phyloP scores from a whole-genome alignment of 768 basidiomycete genomes.

The Leucosporidium creatinivorum region DNA sequence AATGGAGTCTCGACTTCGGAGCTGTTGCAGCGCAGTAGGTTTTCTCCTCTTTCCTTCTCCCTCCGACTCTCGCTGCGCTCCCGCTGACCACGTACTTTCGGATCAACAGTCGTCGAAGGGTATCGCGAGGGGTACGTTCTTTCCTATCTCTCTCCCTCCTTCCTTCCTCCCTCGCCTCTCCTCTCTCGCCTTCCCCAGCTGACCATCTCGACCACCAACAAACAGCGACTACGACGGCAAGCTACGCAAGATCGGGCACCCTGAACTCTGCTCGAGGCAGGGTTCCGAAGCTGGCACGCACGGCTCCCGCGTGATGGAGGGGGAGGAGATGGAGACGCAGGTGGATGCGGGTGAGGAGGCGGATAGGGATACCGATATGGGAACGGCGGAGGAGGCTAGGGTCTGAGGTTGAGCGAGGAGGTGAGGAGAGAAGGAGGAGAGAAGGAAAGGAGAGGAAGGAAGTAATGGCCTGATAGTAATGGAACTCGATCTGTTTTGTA shows the following conservation, averaged over 20 bases:
- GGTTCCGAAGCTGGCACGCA: not conserved
- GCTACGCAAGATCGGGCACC: slow-evolving; percentile 73
- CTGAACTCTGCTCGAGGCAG: slow-evolving; percentile 40
- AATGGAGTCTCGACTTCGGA: slow-evolving; percentile 91
- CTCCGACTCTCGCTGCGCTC: too few species aligned
- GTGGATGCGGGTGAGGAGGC: not conserved
- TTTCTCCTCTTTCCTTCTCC: too few species aligned
- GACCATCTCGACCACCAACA: slow-evolving; percentile 4
- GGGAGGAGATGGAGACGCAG: not conserved
- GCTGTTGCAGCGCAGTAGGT: slow-evolving; percentile 65
- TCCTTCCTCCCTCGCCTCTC: not conserved
- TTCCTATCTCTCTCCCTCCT: not conserved
- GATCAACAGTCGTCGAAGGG: slow-evolving; percentile 64
- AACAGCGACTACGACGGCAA: slow-evolving; percentile 70
- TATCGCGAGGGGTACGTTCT: slow-evolving; percentile 58
- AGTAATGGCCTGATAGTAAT: too few species aligned
- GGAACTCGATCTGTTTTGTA: too few species aligned
- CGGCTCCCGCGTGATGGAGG: not conserved
- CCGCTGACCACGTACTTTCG: too few species aligned
- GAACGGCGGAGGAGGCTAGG: not conserved
- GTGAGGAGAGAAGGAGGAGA: too few species aligned
- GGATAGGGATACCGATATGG: not conserved
- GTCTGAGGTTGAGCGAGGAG: too few species aligned
- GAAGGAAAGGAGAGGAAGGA: too few species aligned
- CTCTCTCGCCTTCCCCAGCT: not conserved